A percentile compares a stretch with the other conserved stretches of the same genome.
Evolutionary conservation across 176 grass and related monocot genomes (phyloP).

Genomic region (Rhynchospora pubera): DNA sequence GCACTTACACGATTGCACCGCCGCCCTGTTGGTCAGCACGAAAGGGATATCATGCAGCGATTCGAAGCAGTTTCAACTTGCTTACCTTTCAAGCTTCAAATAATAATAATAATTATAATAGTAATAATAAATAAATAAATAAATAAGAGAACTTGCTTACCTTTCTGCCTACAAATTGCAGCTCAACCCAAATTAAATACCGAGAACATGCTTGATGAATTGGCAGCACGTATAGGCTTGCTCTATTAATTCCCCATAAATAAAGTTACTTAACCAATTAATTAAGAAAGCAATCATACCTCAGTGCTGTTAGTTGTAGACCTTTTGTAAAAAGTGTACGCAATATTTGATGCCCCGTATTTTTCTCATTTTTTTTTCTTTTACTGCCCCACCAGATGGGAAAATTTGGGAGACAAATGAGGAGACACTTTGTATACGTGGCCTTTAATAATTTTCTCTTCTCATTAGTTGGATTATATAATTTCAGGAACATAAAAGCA

Average conservation of each 20-base stretch:
- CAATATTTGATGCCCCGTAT: too few relatives aligned
- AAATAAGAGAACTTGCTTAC: background rate
- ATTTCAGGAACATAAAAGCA: too few relatives aligned
- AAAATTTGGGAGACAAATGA: too few relatives aligned
- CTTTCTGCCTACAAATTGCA: background rate
- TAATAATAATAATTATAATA: too few relatives aligned
- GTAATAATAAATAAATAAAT: too few relatives aligned
- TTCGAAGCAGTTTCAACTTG: background rate
- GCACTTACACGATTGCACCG: background rate
- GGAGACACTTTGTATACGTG: too few relatives aligned
- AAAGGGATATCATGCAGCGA: background rate
- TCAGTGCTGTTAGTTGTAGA: background rate
- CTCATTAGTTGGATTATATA: too few relatives aligned
- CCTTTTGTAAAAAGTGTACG: background rate
- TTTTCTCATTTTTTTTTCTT: too few relatives aligned
- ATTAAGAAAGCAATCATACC: background rate
- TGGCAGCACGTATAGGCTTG: background rate
- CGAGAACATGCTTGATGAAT: background rate
- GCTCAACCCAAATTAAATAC: background rate
- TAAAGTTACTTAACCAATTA: background rate
- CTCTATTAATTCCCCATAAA: background rate
- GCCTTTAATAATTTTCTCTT: too few relatives aligned
- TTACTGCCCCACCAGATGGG: too few relatives aligned
- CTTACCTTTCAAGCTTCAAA: background rate
- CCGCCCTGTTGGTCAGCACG: background rate